Conservation (phyloP, 2,329 filamentous ascomycete genomes). For the Microdochium bolleyi region DNA sequence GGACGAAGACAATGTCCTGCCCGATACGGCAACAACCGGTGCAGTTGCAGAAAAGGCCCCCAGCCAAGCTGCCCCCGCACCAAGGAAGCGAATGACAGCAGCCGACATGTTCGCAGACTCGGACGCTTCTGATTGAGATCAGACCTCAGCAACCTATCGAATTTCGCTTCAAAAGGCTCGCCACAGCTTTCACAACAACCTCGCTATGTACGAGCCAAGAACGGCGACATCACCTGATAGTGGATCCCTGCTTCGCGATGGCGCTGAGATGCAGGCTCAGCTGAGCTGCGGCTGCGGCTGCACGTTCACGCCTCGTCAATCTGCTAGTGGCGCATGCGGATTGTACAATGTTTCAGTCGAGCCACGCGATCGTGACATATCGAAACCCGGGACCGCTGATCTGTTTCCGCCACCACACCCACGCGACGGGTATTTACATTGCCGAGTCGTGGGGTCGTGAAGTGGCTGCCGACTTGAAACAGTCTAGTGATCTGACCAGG, state of each 20-base stretch:
- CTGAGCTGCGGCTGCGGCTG: neutral
- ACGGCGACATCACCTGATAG: too few relatives aligned
- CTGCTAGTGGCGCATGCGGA: neutral
- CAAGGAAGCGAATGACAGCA: conserved; percentile 8
- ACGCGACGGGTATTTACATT: too few relatives aligned
- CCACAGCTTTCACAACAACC: too few relatives aligned
- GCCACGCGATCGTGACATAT: too few relatives aligned
- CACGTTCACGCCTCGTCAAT: neutral
- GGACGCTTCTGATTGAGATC: neutral
- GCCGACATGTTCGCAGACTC: conserved; percentile 1
- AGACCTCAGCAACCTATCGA: too few relatives aligned
- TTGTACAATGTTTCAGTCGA: conserved; percentile 1
- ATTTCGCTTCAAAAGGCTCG: too few relatives aligned
- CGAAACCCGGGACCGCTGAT: too few relatives aligned
- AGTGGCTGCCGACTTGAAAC: neutral
- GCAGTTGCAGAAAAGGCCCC: neutral
- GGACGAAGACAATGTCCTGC: conserved; percentile 16
- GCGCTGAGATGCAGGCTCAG: neutral
- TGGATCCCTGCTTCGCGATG: neutral
- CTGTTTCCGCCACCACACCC: too few relatives aligned
- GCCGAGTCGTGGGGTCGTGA: neutral
- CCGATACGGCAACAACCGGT: conserved; percentile 6
- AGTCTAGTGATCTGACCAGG: neutral
- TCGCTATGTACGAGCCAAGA: too few relatives aligned
- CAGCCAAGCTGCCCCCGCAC: conserved; percentile 10